Conservation (phyloP, 495 filamentous ascomycete genomes). For the Xylaria castorea region DNA sequence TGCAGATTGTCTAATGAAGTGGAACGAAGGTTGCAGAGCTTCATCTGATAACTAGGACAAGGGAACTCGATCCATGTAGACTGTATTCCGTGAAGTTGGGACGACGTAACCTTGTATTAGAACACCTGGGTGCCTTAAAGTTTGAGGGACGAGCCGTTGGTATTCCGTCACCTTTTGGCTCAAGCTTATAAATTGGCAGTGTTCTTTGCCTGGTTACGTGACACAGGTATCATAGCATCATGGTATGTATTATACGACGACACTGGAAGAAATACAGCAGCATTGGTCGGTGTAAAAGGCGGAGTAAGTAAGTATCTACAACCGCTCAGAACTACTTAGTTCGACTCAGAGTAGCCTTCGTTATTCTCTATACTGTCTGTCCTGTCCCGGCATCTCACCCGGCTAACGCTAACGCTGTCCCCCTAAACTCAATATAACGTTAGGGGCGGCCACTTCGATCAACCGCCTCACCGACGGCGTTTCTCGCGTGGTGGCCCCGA, state of each 20-base stretch:
- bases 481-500: not conserved
- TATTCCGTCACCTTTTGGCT: not conserved
- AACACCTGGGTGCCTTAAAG: not conserved
- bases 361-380: not conserved
- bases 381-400: slow-evolving; percentile 17
- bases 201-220: not conserved
- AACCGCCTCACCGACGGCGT: slow-evolving; percentile 15
- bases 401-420: slow-evolving; percentile 14
- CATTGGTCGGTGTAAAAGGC: not conserved
- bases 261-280: not conserved
- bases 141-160: slow-evolving; percentile 11
- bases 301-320: not conserved
- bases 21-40: not conserved
- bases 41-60: not conserved
- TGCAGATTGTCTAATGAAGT: slow-evolving; percentile 1
- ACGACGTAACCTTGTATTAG: slow-evolving; percentile 16
- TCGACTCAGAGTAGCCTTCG: not conserved
- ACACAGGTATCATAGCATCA: not conserved
- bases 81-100: not conserved
- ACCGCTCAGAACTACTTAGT: not conserved
- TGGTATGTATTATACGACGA: not conserved
- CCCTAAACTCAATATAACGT: slow-evolving; percentile 12
- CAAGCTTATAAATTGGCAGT: not conserved
- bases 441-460: not conserved
- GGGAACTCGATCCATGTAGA: not conserved